Percentiles rank a stretch among this genome's conserved stretches.
These are phyloP conservation scores for Arabis hirsuta DNA, from an alignment of 345 rosid genomes.

Conservation along the genomic window DNA sequence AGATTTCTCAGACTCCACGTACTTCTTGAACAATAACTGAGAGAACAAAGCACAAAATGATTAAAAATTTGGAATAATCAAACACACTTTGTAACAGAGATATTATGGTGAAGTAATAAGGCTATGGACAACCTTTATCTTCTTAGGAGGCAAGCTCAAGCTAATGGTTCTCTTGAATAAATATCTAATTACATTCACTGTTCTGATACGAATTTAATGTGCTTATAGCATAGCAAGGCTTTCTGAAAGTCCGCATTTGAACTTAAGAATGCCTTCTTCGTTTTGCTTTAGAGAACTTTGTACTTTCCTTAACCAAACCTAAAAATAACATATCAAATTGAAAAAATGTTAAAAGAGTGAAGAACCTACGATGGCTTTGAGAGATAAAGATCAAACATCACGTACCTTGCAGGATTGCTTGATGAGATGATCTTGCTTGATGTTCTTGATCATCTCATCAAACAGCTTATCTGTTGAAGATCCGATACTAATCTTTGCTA, in stretches of 20 bases:
- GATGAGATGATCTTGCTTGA: conserved; percentile 63
- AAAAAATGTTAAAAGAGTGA: conserved; percentile 6
- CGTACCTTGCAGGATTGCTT: conserved; percentile 92
- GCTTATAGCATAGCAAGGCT: conserved; percentile 73
- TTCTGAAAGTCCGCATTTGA: too few species aligned
- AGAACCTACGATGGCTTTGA: not conserved
- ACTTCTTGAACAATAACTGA: conserved; percentile 95
- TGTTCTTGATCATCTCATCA: conserved; percentile 78
- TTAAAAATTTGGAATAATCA: not conserved
- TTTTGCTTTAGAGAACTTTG: conserved; percentile 60
- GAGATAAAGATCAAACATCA: conserved; percentile 8
- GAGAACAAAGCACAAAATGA: conserved; percentile 17
- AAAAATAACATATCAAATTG: conserved; percentile 14
- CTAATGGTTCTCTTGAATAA: conserved; percentile 89
- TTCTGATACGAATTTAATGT: conserved; percentile 83
- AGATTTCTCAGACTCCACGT: conserved; percentile 71
- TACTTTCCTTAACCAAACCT: conserved; percentile 83
- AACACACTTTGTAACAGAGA: not conserved
- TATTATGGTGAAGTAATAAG: not conserved
- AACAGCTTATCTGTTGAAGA: conserved; percentile 79
- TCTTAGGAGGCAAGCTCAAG: conserved; percentile 83
- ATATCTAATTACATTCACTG: conserved; percentile 61
- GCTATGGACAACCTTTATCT: conserved; percentile 66
- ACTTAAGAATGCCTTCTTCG: conserved; percentile 62
- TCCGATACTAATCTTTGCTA: too few species aligned